Conservation (phyloP, 2,329 filamentous ascomycete species). For the Graphiopsis chlorocephala region DNA sequence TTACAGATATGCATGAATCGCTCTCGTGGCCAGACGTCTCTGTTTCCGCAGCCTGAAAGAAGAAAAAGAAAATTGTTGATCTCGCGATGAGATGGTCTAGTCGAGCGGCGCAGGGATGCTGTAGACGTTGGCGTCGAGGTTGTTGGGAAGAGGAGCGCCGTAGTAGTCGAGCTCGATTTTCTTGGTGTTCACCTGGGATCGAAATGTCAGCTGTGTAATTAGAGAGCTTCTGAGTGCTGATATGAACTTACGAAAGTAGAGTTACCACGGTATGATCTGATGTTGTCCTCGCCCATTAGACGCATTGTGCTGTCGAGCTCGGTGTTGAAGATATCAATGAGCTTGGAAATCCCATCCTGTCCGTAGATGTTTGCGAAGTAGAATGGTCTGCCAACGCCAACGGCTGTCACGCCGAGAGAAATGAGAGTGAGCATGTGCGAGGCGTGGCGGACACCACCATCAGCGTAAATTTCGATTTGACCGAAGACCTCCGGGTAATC, state of each 20-base stretch:
- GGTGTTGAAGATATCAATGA: slow-evolving; percentile 48
- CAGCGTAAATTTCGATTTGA: slow-evolving; percentile 54
- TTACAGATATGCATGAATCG: not conserved
- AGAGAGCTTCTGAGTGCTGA: not conserved
- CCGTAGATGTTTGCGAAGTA: slow-evolving; percentile 62
- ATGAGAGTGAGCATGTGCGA: slow-evolving; percentile 67
- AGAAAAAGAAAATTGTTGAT: not conserved
- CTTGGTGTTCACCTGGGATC: slow-evolving; percentile 22
- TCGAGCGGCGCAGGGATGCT: slow-evolving; percentile 2
- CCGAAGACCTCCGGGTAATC: slow-evolving; percentile 59
- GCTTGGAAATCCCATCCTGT: slow-evolving; percentile 47
- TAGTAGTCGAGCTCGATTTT: slow-evolving; percentile 23
- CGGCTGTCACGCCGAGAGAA: slow-evolving; percentile 62
- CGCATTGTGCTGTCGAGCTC: slow-evolving; percentile 65
- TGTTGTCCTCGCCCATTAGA: slow-evolving; percentile 49
- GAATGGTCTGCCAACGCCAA: slow-evolving; percentile 60
- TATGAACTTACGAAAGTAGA: slow-evolving; percentile 22
- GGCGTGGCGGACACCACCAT: slow-evolving; percentile 64
- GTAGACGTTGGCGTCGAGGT: slow-evolving; percentile 10
- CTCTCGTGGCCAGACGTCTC: not conserved
- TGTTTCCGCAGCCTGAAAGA: not conserved
- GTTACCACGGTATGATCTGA: slow-evolving; percentile 21
- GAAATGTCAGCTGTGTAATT: not conserved
- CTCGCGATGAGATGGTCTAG: not conserved
- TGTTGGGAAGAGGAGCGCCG: slow-evolving; percentile 18